Evolutionary conservation across 352 stramenopile species (phyloP).

Genomic region (Phytophthora sansomeana): DNA sequence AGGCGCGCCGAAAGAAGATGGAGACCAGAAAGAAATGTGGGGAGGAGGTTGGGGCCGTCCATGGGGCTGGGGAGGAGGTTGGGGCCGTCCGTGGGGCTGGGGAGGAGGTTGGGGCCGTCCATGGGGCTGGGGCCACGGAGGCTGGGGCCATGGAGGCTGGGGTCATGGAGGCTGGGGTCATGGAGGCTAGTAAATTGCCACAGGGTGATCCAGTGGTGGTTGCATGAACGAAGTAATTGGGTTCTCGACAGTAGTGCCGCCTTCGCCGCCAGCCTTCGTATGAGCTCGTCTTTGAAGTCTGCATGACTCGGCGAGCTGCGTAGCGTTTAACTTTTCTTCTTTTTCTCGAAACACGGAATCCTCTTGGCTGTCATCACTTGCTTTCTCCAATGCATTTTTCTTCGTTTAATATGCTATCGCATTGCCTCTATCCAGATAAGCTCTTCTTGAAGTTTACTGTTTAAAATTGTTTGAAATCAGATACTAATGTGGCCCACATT

Average conservation of each 20-base stretch:
- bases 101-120: conserved; percentile 10
- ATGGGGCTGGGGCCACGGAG: conserved; percentile 13
- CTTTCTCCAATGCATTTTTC: too few species aligned
- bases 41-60: conserved; percentile 16
- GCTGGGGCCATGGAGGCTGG: background rate
- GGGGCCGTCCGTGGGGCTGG: conserved; percentile 11
- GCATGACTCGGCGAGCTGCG: background rate
- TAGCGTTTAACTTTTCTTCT: conserved; percentile 13
- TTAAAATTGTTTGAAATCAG: too few species aligned
- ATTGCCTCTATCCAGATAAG: too few species aligned
- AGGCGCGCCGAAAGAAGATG: conserved; percentile 11
- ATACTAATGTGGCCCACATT: too few species aligned
- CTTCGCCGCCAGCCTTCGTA: background rate
- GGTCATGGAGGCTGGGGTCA: background rate
- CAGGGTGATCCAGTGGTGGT: background rate
- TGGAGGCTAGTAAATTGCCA: conserved; percentile 14
- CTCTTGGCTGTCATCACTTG: conserved; percentile 6
- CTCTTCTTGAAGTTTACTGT: too few species aligned
- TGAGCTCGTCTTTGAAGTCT: conserved; percentile 9
- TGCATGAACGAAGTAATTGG: background rate
- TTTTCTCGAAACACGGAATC: conserved; percentile 10
- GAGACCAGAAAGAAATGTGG: conserved; percentile 22
- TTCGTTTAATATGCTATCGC: too few species aligned
- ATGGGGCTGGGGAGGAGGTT: conserved; percentile 11
- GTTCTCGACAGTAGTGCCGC: background rate